Percentiles rank a stretch among this genome's conserved stretches.
These are phyloP conservation scores for Saturnispora sekii DNA, from an alignment of 805 yeast genomes.

Conservation along the genomic window DNA sequence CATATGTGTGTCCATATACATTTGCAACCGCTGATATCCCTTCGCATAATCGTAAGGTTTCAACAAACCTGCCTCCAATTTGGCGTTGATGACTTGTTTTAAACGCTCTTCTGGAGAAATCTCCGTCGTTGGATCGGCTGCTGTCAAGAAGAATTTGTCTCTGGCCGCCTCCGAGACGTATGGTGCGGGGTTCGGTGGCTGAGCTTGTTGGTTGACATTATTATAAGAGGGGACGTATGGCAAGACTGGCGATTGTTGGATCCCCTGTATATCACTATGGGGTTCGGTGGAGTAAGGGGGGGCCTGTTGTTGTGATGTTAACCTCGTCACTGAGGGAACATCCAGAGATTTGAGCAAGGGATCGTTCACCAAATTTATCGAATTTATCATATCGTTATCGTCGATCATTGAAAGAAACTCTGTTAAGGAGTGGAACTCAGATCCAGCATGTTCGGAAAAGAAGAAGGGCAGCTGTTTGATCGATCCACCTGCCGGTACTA, in stretches of 20 bases:
- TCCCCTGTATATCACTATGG: background rate
- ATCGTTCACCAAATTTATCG: conserved; percentile 28
- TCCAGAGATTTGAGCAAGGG: conserved; percentile 29
- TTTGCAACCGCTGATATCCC: conserved; percentile 83
- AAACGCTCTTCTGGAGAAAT: conserved; percentile 89
- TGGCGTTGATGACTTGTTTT: conserved; percentile 89
- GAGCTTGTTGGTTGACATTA: background rate
- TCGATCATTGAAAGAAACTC: conserved; percentile 87
- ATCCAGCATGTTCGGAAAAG: conserved; percentile 85
- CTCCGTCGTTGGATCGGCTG: conserved; percentile 94
- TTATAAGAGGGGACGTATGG: conserved; percentile 9
- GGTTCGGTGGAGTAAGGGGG: background rate
- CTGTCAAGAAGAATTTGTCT: conserved; percentile 89
- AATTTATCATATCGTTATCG: conserved; percentile 60
- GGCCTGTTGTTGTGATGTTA: conserved; percentile 15
- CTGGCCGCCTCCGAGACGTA: conserved; percentile 65
- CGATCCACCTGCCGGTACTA: background rate
- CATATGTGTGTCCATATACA: conserved; percentile 91
- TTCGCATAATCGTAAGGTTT: conserved; percentile 91
- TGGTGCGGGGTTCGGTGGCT: conserved; percentile 15
- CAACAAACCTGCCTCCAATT: conserved; percentile 82
- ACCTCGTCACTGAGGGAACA: conserved; percentile 15
- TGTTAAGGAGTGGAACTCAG: conserved; percentile 82
- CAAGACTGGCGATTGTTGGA: background rate
- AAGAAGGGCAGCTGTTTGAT: conserved; percentile 63